These are phyloP conservation scores for Kondoa malvinella DNA, from an alignment of 768 basidiomycete genomes.

Conservation along the genomic window DNA sequence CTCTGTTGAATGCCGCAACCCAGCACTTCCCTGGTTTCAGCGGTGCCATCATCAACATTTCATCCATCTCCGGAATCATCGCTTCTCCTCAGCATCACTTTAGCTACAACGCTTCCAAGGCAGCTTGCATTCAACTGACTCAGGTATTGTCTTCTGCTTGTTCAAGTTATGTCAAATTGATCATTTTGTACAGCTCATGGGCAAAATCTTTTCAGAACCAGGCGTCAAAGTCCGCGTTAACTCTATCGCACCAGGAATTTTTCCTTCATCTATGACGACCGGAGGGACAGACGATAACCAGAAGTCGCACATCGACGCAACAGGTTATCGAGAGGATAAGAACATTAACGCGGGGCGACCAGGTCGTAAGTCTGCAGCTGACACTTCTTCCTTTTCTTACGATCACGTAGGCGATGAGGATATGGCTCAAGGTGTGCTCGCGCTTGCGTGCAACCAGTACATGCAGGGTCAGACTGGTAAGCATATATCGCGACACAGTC, in stretches of 20 bases:
- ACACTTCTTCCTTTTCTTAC: too few species aligned
- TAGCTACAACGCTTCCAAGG: constrained; percentile 1
- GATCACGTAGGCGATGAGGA: not conserved
- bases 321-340: not conserved
- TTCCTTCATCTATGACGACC: not conserved
- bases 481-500: not conserved
- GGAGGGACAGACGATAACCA: not conserved
- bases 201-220: not conserved
- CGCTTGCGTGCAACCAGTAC: not conserved
- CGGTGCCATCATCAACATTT: not conserved
- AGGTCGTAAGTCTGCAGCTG: too few species aligned
- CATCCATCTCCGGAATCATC: not conserved
- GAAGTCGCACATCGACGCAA: not conserved
- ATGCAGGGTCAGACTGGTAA: not conserved
- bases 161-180: not conserved
- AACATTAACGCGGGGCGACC: not conserved
- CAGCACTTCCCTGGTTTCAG: not conserved
- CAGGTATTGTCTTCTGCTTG: not conserved
- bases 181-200: not conserved
- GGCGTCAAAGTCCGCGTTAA: not conserved
- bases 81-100: constrained; percentile 3
- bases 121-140: not conserved
- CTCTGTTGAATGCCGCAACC: not conserved
- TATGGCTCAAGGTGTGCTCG: not conserved
- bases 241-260: not conserved